Percentiles rank a stretch among this genome's conserved stretches.
Conservation (phyloP, 2,329 filamentous ascomycete genomes). For the Fusarium xyrophilum region DNA sequence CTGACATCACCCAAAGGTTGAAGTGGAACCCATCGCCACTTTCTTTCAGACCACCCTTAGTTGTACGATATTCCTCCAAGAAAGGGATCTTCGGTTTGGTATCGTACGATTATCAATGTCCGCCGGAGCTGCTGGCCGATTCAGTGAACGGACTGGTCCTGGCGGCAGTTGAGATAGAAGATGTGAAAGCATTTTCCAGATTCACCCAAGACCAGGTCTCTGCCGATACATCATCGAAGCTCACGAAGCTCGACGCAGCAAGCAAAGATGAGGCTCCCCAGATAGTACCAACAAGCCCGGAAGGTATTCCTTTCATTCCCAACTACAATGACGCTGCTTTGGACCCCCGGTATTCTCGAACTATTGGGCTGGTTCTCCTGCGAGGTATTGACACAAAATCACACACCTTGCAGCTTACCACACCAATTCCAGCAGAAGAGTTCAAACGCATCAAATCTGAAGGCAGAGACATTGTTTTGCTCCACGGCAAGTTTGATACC, state of each 20-base stretch:
- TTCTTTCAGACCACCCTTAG: slow-evolving; percentile 63
- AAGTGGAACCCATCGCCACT: slow-evolving; percentile 64
- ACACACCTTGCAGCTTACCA: slow-evolving; percentile 68
- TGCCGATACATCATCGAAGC: slow-evolving; percentile 13
- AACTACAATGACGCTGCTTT: slow-evolving; percentile 61
- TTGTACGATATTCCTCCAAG: slow-evolving; percentile 63
- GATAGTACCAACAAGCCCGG: slow-evolving; percentile 45
- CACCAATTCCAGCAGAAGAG: slow-evolving; percentile 57
- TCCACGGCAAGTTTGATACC: slow-evolving; percentile 72
- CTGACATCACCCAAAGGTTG: slow-evolving; percentile 11
- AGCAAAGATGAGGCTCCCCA: background rate
- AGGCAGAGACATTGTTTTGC: slow-evolving; percentile 63
- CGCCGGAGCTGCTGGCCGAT: slow-evolving; percentile 64
- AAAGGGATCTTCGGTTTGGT: slow-evolving; percentile 69
- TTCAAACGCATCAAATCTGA: slow-evolving; percentile 51
- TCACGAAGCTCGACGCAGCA: slow-evolving; percentile 23
- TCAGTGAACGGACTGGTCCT: slow-evolving; percentile 75
- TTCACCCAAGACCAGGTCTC: slow-evolving; percentile 17
- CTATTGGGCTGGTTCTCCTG: slow-evolving; percentile 72
- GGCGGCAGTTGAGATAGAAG: slow-evolving; percentile 69
- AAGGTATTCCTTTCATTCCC: slow-evolving; percentile 68
- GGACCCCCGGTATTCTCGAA: slow-evolving; percentile 64
- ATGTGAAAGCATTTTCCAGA: slow-evolving; percentile 55
- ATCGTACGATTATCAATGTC: slow-evolving; percentile 70
- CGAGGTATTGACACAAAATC: slow-evolving; percentile 68